Evolutionary conservation across 495 filamentous ascomycete species (phyloP), one percentile per base, ranked within the genome.

Genomic region (Penicillium lagena): DNA sequence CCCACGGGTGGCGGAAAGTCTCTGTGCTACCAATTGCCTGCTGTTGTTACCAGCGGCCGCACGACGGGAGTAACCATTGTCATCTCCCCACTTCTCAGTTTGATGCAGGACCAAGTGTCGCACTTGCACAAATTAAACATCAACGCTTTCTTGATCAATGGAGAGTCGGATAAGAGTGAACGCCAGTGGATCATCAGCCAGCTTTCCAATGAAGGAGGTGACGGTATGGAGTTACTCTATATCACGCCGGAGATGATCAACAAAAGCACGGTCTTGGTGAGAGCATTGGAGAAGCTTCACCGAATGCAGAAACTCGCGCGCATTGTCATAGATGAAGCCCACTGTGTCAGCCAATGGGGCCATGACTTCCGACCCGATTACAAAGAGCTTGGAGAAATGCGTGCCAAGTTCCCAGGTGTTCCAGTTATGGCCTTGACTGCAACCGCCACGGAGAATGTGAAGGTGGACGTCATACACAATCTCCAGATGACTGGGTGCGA

Each of bases 321-420:
- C 31, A 80, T 99, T 40, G 94, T 97, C 29, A 93, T 99, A 38
- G 93, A 99, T 50, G 93, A 99, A 63, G 93, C 93, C 12, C 93
- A 99, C 60, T 99, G 93, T 61, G 91, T 99, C 15, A 96, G 91
- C 63, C 89, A 97, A 63, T 99, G 93, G 93, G 93, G 93, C 10
- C 93, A 99, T 55, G 93, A 99, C 61, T 99, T 99, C 59, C 85
- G 94, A 28, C 91, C 90, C 0, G 94, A 97, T 62, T 99, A 99
- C 66, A 95, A 95, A 58, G 71, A 80, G 30, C 72, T 99, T 1
- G 89, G 90, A 13, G 71, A 77, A 37, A 62, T 96, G 36, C 76
- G 90, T 15, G 45, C 68, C 2, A 75, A 73, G 40, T 84, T 89
- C 47, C 79, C 81, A 2, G 80, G 81, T 7, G 85, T 97, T 7